Evolutionary conservation across 208 protist genomes (phyloP), one percentile per base, ranked within the genome.

Genomic region (Crithidia sp.): DNA sequence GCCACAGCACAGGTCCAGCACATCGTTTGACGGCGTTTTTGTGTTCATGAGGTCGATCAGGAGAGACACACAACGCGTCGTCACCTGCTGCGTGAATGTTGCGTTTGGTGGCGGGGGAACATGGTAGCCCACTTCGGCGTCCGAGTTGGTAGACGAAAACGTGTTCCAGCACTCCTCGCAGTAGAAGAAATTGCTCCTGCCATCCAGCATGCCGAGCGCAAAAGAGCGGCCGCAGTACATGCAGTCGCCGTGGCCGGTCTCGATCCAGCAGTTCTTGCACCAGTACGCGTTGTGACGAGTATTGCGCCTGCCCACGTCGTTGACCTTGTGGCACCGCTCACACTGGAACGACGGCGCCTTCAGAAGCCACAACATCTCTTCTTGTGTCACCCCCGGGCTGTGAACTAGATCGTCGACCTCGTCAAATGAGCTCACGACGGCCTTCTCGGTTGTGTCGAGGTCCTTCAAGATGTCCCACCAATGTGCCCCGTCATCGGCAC

Each of bases 1-100:
- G 45, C 88, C 92, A 60, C 92, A 96, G 72, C 92, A 96, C 73
- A 96, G 66, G 54, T 96, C 89, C 73, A 96, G 70, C 1, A 96
- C 87, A 70, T 96, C 92, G 76, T 93, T 89, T 37, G 89, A 91
- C 17, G 89, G 83, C 28, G 67, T 79, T 63, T 94, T 94, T 0
- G 77, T 37, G 62, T 87, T 93, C 65, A 94, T 85, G 59, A 80
- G 57, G 56, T 96, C 89, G 69, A 96, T 91, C 17, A 96, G 59
- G 39, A 93, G 67, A 19, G 88, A 94, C 1, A 94, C 67, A 63
- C 86, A 92, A 9, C 89, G 78, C 3, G 86, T 92, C 16, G 83
- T 90, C 19, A 93, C 89, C 70, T 95, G 89, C 68, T 79, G 78
- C 44, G 86, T 82, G 59, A 94, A 93, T 8, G 85, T 91, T 17